Percentiles rank a stretch among this genome's conserved stretches.
These are phyloP conservation scores for Marsdenia floribunda DNA, from an alignment of 257 asterid genomes.

Conservation along the genomic window DNA sequence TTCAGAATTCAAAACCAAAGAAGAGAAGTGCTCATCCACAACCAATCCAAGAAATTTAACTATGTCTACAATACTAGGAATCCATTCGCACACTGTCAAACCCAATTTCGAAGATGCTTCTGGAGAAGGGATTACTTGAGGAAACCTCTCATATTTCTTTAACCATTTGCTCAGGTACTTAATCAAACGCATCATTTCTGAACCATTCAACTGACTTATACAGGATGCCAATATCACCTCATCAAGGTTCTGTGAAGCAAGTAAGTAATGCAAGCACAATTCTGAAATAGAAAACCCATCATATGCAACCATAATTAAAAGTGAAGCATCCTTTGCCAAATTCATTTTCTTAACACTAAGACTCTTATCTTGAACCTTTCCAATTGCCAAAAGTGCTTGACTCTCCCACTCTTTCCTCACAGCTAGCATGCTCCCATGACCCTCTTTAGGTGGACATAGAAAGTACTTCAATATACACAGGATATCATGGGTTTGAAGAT, in stretches of 20 bases:
- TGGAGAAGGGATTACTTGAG: constrained; percentile 63
- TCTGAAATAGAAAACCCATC: constrained; percentile 72
- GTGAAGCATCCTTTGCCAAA: constrained; percentile 53
- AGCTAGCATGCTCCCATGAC: constrained; percentile 34
- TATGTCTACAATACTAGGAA: constrained; percentile 55
- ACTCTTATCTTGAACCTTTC: constrained; percentile 37
- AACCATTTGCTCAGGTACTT: constrained; percentile 72
- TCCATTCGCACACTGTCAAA: constrained; percentile 72
- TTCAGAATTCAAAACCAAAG: constrained; percentile 65
- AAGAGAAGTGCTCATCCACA: constrained; percentile 81
- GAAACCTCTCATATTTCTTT: constrained; percentile 76
- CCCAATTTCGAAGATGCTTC: constrained; percentile 58
- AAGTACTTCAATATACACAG: constrained; percentile 76
- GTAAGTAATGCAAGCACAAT: constrained; percentile 74
- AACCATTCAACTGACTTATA: constrained; percentile 63
- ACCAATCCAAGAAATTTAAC: constrained; percentile 63
- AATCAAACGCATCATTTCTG: constrained; percentile 65
- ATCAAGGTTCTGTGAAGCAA: constrained; percentile 59
- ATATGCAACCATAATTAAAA: constrained; percentile 70
- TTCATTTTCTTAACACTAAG: constrained; percentile 30
- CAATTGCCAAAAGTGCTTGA: constrained; percentile 61
- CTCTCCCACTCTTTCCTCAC: constrained; percentile 83
- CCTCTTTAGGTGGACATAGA: constrained; percentile 43
- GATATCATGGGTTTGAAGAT: constrained; percentile 58
- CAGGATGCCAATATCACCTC: constrained; percentile 78